Evolutionary conservation across 2,329 filamentous ascomycete genomes (phyloP).

Genomic region (Arthroderma sp.): DNA sequence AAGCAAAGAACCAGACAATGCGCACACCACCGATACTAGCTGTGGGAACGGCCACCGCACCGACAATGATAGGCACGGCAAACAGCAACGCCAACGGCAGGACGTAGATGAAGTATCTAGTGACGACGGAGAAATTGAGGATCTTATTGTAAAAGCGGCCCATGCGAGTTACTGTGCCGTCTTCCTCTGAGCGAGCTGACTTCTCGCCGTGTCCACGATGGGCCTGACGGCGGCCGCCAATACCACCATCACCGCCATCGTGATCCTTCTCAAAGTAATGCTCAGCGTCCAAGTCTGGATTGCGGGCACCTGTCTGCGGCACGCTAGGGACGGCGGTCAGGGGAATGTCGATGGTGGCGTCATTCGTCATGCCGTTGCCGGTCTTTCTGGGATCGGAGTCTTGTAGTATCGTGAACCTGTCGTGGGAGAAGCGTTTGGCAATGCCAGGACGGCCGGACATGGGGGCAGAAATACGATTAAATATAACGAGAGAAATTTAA

Average conservation of each 20-base stretch:
- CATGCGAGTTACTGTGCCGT: constrained; percentile 47
- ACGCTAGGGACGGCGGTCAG: constrained; percentile 44
- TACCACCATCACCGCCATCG: constrained; percentile 13
- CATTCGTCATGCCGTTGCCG: constrained; percentile 27
- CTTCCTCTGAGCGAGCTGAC: constrained; percentile 34
- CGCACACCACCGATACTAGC: constrained; percentile 45
- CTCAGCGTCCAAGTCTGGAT: constrained; percentile 27
- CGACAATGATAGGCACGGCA: constrained; percentile 51
- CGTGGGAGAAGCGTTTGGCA: constrained; percentile 33
- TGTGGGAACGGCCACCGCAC: constrained; percentile 39
- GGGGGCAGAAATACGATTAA: background rate
- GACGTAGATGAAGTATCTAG: constrained; percentile 53
- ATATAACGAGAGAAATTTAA: background rate
- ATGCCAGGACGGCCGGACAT: constrained; percentile 29
- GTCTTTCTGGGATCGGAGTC: constrained; percentile 31
- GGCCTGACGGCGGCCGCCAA: constrained; percentile 25
- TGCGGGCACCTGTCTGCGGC: constrained; percentile 36
- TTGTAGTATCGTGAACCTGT: constrained; percentile 35
- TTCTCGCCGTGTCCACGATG: constrained; percentile 19
- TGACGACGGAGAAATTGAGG: constrained; percentile 50
- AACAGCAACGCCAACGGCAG: constrained; percentile 46
- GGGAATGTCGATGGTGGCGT: constrained; percentile 51
- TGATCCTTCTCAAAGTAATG: constrained; percentile 24
- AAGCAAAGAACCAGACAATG: constrained; percentile 51
- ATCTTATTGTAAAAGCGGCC: constrained; percentile 50